A percentile compares a stretch with the other conserved stretches of the same genome.
phyloP scores from a whole-genome alignment of 2,329 filamentous ascomycete genomes.

The Cordyceps cicadae region DNA sequence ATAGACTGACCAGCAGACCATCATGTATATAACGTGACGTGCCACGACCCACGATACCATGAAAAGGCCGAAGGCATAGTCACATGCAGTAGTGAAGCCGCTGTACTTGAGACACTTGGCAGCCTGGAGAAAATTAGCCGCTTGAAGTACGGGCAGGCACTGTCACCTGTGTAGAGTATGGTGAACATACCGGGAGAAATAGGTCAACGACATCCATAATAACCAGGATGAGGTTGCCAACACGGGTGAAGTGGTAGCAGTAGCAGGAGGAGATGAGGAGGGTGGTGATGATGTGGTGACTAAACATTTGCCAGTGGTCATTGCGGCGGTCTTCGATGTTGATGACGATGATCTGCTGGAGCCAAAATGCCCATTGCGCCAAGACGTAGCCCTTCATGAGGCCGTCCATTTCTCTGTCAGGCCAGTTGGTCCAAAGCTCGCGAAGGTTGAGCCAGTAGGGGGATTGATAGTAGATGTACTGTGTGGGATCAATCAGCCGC shows the following conservation, averaged over 20 bases:
- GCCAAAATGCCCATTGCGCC: constrained; percentile 82
- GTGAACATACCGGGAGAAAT: constrained; percentile 63
- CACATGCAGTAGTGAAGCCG: constrained; percentile 66
- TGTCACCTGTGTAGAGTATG: not conserved
- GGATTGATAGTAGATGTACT: constrained; percentile 76
- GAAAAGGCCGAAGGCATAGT: constrained; percentile 76
- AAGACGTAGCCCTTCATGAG: constrained; percentile 85
- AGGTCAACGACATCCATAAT: constrained; percentile 93
- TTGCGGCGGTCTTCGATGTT: constrained; percentile 92
- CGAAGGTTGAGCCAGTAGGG: constrained; percentile 69
- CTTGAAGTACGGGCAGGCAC: not conserved
- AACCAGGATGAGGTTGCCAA: constrained; percentile 80
- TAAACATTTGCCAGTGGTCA: constrained; percentile 93
- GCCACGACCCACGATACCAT: constrained; percentile 76
- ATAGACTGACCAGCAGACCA: constrained; percentile 77
- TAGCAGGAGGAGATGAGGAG: constrained; percentile 74
- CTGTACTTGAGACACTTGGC: constrained; percentile 94
- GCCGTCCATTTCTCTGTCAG: constrained; percentile 63
- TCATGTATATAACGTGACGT: constrained; percentile 72
- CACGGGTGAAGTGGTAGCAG: constrained; percentile 75
- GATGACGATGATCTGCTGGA: constrained; percentile 90
- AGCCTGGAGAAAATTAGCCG: constrained; percentile 38
- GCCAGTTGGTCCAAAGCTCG: constrained; percentile 80
- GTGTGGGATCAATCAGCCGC: constrained; percentile 1
- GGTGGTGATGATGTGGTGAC: constrained; percentile 86